These are phyloP conservation scores for Cyclocybe cylindracea DNA, from an alignment of 768 basidiomycete genomes.

Conservation along the genomic window DNA sequence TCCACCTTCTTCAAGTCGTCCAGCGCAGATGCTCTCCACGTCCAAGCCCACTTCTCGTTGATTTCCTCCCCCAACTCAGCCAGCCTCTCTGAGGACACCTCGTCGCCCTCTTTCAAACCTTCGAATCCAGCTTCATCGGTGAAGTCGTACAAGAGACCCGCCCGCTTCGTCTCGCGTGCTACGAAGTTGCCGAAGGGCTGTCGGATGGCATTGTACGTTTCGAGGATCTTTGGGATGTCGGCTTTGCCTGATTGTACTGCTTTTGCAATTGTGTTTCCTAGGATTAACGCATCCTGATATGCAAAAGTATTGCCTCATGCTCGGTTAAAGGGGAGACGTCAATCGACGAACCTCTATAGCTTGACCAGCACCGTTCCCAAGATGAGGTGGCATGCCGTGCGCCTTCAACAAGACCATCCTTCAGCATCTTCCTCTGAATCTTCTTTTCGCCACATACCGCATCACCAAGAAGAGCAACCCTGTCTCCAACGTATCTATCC, in stretches of 20 bases:
- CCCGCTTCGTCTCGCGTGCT: constrained; percentile 3
- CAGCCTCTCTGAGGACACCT: constrained; percentile 6
- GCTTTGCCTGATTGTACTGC: neutral
- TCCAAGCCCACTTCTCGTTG: constrained; percentile 8
- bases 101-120: constrained; percentile 15
- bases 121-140: constrained; percentile 9
- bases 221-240: constrained; percentile 10
- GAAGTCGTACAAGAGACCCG: constrained; percentile 14
- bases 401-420: constrained; percentile 24
- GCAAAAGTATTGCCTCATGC: neutral
- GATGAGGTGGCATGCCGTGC: constrained; percentile 47
- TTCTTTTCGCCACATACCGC: constrained; percentile 30
- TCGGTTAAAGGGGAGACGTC: too few species aligned
- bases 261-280: constrained; percentile 10
- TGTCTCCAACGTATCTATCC: constrained; percentile 34
- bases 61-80: constrained; percentile 3
- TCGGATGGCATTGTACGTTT: constrained; percentile 10
- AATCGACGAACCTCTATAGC: constrained; percentile 40
- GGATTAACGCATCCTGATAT: constrained; percentile 14
- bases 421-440: neutral
- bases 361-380: constrained; percentile 48
- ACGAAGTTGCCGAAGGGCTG: constrained; percentile 16
- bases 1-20: neutral
- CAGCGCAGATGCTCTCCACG: constrained; percentile 2
- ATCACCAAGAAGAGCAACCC: constrained; percentile 46